phyloP scores from a whole-genome alignment of 1,284 basidiomycete genomes.

The Trametes polyzona region DNA sequence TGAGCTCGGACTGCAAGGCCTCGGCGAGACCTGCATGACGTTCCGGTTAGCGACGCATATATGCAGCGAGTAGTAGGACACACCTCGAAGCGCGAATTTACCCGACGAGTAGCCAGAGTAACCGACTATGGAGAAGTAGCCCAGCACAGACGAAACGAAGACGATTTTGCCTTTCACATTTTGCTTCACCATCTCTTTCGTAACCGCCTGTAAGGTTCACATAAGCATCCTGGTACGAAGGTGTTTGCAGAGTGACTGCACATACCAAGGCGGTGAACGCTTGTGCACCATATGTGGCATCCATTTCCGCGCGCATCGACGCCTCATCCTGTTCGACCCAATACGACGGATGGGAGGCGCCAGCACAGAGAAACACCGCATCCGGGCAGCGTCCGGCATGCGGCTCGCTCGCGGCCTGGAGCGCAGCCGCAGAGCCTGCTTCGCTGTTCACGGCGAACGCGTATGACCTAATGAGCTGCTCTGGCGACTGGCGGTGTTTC shows the following conservation, averaged over 20 bases:
- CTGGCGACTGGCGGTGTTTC: slow-evolving; percentile 50
- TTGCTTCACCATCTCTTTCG: slow-evolving; percentile 70
- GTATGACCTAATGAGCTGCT: slow-evolving; percentile 64
- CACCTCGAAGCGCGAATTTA: slow-evolving; percentile 90
- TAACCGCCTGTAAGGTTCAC: slow-evolving; percentile 56
- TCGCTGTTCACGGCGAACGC: slow-evolving; percentile 63
- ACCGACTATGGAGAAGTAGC: slow-evolving; percentile 82
- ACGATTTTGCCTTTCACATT: slow-evolving; percentile 71
- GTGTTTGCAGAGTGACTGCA: no score
- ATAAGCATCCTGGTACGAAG: no score
- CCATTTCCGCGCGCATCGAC: slow-evolving; percentile 64
- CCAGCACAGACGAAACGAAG: slow-evolving; percentile 83
- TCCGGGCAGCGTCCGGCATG: slow-evolving; percentile 68
- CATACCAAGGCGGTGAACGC: slow-evolving; percentile 83
- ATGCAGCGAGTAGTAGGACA: slow-evolving; percentile 21
- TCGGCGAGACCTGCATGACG: slow-evolving; percentile 79
- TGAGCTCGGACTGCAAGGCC: slow-evolving; percentile 80
- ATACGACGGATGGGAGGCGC: slow-evolving; percentile 67
- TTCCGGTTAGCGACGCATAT: neutral
- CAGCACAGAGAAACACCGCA: slow-evolving; percentile 80
- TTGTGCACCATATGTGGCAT: slow-evolving; percentile 69
- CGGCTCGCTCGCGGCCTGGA: slow-evolving; percentile 59
- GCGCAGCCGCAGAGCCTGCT: slow-evolving; percentile 55
- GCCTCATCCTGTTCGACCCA: slow-evolving; percentile 72
- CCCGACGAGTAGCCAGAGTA: slow-evolving; percentile 88